phyloP scores from a whole-genome alignment of 352 stramenopile genomes.

The Phytophthora capsici region DNA sequence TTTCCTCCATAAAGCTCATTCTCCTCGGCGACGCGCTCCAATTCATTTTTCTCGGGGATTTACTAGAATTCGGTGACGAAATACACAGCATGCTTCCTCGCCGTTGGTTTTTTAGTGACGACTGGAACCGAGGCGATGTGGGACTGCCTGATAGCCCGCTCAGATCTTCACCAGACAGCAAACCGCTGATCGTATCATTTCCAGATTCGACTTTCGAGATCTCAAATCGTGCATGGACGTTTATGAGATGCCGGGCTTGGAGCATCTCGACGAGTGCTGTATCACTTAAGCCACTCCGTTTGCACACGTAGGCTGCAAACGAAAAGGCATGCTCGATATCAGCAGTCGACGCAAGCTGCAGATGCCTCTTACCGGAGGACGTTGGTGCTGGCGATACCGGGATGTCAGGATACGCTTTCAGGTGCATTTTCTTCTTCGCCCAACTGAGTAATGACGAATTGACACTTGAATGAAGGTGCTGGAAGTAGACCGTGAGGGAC shows the following conservation, averaged over 20 bases:
- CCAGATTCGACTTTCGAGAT: constrained; percentile 45
- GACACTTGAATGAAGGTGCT: constrained; percentile 77
- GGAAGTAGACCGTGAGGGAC: constrained; percentile 86
- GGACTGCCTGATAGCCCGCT: constrained; percentile 10
- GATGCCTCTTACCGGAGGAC: constrained; percentile 23
- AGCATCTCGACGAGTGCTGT: constrained; percentile 88
- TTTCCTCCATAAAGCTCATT: constrained; percentile 65
- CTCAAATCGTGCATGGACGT: constrained; percentile 74
- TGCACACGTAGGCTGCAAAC: constrained; percentile 85
- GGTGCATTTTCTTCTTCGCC: constrained; percentile 60
- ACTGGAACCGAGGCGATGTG: constrained; percentile 40
- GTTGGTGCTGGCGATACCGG: constrained; percentile 6
- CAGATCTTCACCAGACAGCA: constrained; percentile 11
- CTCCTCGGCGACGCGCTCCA: constrained; percentile 55
- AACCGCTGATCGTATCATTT: constrained; percentile 7
- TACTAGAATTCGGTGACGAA: constrained; percentile 26
- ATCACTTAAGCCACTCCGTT: constrained; percentile 81
- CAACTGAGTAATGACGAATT: constrained; percentile 70
- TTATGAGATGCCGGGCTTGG: constrained; percentile 80
- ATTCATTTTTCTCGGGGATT: constrained; percentile 18
- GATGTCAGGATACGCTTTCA: constrained; percentile 30
- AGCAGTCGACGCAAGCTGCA: constrained; percentile 56
- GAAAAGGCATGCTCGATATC: constrained; percentile 89
- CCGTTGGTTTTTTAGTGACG: constrained; percentile 30
- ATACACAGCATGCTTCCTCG: constrained; percentile 24